Conservation (phyloP, 2,329 filamentous ascomycete genomes). For the Allantophomopsis lycopodina region DNA sequence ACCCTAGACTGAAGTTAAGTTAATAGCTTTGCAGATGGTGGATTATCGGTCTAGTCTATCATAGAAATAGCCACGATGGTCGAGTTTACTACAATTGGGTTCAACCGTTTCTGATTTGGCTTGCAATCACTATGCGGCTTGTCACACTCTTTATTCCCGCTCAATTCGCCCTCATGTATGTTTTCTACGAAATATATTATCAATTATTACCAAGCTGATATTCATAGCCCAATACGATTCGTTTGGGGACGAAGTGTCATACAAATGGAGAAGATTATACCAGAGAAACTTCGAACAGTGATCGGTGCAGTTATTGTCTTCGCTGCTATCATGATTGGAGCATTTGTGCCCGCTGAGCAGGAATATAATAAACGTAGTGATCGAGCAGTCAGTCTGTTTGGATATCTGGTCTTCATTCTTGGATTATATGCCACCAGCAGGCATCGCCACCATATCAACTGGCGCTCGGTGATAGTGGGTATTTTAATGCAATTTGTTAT, state of each 20-base stretch:
- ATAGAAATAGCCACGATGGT: constrained; percentile 42
- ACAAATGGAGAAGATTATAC: constrained; percentile 45
- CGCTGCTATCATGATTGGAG: constrained; percentile 61
- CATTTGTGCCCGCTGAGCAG: constrained; percentile 59
- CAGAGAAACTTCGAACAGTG: constrained; percentile 49
- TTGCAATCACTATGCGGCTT: constrained; percentile 59
- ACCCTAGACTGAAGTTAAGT: too few species aligned
- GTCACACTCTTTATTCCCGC: constrained; percentile 62
- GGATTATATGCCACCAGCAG: constrained; percentile 58
- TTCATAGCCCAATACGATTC: constrained; percentile 31
- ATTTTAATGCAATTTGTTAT: constrained; percentile 84
- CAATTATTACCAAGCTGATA: too few species aligned
- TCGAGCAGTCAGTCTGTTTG: constrained; percentile 70
- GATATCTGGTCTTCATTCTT: constrained; percentile 57
- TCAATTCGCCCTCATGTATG: constrained; percentile 30
- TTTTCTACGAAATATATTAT: constrained; percentile 31
- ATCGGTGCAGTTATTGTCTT: constrained; percentile 51
- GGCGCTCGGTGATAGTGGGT: constrained; percentile 75
- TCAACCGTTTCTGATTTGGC: constrained; percentile 70
- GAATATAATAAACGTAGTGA: constrained; percentile 67
- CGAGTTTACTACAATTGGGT: constrained; percentile 47
- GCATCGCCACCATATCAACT: constrained; percentile 49
- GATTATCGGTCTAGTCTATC: constrained; percentile 61
- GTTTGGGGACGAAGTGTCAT: constrained; percentile 54
- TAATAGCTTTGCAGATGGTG: constrained; percentile 40